Evolutionary conservation across 805 yeast species (phyloP).

Genomic region (fission yeast (Schizosaccharomyces pombe)): DNA sequence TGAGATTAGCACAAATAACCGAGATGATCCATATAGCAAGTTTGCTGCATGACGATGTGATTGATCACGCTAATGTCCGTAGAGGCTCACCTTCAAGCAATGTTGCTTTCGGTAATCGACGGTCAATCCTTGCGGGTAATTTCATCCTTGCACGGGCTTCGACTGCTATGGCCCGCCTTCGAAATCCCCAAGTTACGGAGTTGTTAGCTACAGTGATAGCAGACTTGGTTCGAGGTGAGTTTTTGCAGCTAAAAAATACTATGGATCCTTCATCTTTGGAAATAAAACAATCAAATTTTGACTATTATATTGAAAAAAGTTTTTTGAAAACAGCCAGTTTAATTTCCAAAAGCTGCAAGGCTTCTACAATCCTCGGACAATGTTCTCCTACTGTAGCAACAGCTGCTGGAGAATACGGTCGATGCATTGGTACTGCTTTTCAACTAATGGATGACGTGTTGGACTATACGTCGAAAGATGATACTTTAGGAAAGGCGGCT

Average conservation of each 20-base stretch:
- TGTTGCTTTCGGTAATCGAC: constrained; percentile 80
- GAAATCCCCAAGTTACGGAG: constrained; percentile 95
- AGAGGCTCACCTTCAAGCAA: constrained; percentile 83
- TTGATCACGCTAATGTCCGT: constrained; percentile 65
- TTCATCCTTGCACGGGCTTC: constrained; percentile 88
- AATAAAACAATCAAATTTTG: constrained; percentile 49
- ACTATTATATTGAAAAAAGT: constrained; percentile 84
- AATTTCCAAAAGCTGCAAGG: constrained; percentile 79
- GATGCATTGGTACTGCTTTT: constrained; percentile 83
- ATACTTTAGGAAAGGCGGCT: constrained; percentile 77
- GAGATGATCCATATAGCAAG: constrained; percentile 98
- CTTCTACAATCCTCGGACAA: constrained; percentile 82
- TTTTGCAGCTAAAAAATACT: constrained; percentile 92
- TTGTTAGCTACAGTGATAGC: constrained; percentile 88
- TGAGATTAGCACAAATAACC: constrained; percentile 87
- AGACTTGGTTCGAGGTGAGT: constrained; percentile 91
- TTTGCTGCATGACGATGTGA: constrained; percentile 85
- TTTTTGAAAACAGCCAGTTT: constrained; percentile 85
- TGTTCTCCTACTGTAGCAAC: constrained; percentile 55
- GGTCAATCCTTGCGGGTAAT: constrained; percentile 95
- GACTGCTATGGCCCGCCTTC: constrained; percentile 71
- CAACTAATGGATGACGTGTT: constrained; percentile 74
- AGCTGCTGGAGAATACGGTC: constrained; percentile 70
- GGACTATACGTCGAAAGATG: constrained; percentile 75
- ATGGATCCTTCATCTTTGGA: constrained; percentile 30